Evolutionary conservation across 2,329 filamentous ascomycete genomes (phyloP), one percentile per base, ranked within the genome.

Genomic region (Trichoderma breve): DNA sequence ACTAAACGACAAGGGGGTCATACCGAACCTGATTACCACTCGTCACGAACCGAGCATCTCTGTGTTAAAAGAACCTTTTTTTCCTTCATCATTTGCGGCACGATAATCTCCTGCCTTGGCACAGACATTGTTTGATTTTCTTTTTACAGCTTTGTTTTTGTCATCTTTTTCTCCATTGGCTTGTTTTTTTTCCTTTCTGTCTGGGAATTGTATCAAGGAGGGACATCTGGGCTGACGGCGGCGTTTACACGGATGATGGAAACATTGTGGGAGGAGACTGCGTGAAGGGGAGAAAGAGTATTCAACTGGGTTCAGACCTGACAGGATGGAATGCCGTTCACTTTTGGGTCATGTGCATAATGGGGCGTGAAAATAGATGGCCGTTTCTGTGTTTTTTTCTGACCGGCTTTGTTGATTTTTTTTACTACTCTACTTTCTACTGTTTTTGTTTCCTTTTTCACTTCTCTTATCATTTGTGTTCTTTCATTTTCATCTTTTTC

Each of bases 181-280:
- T 67, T 73, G 43, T 64, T 36, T 67, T 71, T 53, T 62, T 67
- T 64, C 43, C 39, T 32, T 73, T 74, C 70, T 71, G 21, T 58
- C 64, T 73, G 64, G 36, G 70, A 72, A 61, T 67, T 71, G 67
- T 70, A 61, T 70, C 67, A 63, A 55, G 60, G 66, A 69, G 65
- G 74, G 64, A 57, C 55, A n/a, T 69, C 73, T 72, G 75, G 75
- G 73, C 74, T 77, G 75, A 72, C 69, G 77, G 77, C 57, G 74
- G 74, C 73, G 74, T 75, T 75, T 61, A 61, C 9, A 72, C 43
- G 73, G 55, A 69, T 58, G 69, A 70, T 36, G 61, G 71, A 74
- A 18, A 62, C n/a, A 15, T 55, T 63, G 57, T 15, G 51, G 69
- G 26, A 63, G 34, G 47, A 30, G 34, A 30, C 9, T 36, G 18